Base-by-base conservation (phyloP, 768 basidiomycete species). In the Tubosaeta sp. region DNA sequence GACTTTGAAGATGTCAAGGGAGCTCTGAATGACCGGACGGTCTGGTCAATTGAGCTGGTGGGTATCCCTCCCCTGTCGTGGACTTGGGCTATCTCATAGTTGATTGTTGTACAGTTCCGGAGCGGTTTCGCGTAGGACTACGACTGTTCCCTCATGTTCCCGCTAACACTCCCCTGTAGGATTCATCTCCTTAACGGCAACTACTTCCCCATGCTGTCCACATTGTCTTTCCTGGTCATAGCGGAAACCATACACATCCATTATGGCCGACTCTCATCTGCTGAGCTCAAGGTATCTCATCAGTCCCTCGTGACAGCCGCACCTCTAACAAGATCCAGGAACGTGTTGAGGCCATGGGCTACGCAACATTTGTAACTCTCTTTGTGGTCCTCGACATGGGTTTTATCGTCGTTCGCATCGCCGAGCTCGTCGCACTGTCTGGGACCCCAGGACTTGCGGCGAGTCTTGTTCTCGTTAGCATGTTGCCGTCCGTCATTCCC, bases 331-430 rank as follows among this genome's bases (percentile, higher is more conserved):
- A 24, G 0, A 1, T 18, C 2, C 22, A 64, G 62, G 53, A 54
- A 44, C 39, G 34, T 16, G 53, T 18, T 14, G 47, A 50, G 6
- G 4, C 12, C 1, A 47, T 59, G 14, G 60, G 63, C 5, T 49
- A 54, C 14, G 46, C 22, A 24, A 55, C 46, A 6, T 55, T 65
- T 39, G 49, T 55, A 0, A 29, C 59, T 19, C 30, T 64, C 9
- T 40, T 62, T 39, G 51, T 42, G 3, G 9, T 59, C 25, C 60
- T 57, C 10, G 62, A 64, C 39, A 12, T 65, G 21, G 62, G 63
- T 1, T 46, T 38, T 25, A 6, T 62, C 19, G 11, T 55, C 24
- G 47, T 65, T 4, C 63, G 57, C 35, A 25, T 63, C n/a, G 49
- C 52, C 0, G 55, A 30, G 29, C 19, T 64, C 14, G 21, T 38